phyloP scores from a whole-genome alignment of 257 asterid genomes.

The Perilla frutescens region DNA sequence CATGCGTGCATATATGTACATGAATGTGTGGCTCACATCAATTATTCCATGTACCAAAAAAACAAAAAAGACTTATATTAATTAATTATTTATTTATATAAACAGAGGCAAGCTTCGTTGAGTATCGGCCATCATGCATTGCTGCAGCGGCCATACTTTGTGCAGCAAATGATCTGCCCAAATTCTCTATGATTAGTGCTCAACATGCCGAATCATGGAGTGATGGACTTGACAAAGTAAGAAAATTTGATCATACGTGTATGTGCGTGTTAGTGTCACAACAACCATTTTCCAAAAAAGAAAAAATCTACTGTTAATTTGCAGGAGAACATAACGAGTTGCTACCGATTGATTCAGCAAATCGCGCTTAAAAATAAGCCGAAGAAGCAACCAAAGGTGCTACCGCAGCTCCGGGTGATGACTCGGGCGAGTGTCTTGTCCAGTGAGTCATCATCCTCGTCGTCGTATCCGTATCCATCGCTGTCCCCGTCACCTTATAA shows the following conservation, averaged over 20 bases:
- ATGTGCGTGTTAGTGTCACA: not conserved
- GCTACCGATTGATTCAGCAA: conserved; percentile 59
- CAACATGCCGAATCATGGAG: conserved; percentile 93
- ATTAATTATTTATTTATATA: conserved; percentile 12
- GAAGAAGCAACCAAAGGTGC: conserved; percentile 67
- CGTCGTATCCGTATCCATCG: conserved; percentile 37
- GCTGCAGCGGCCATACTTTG: conserved; percentile 80
- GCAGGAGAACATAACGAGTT: conserved; percentile 73
- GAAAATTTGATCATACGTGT: not conserved
- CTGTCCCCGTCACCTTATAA: conserved; percentile 51
- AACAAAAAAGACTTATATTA: not conserved
- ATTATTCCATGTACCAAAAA: too few species aligned
- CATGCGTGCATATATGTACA: not conserved
- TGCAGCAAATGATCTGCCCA: conserved; percentile 83
- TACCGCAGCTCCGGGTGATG: conserved; percentile 85
- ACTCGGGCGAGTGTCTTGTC: conserved; percentile 57
- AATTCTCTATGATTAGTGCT: conserved; percentile 67
- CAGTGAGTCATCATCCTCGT: conserved; percentile 46
- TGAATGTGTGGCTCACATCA: too few species aligned
- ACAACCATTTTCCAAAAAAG: not conserved
- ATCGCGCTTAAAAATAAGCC: conserved; percentile 33
- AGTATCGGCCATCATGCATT: conserved; percentile 88
- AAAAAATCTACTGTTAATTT: conserved; percentile 1
- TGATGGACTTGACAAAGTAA: conserved; percentile 79
- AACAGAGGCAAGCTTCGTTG: conserved; percentile 71